Base-by-base conservation (phyloP, 2,329 filamentous ascomycete genomes). In the Fusarium sp. region DNA sequence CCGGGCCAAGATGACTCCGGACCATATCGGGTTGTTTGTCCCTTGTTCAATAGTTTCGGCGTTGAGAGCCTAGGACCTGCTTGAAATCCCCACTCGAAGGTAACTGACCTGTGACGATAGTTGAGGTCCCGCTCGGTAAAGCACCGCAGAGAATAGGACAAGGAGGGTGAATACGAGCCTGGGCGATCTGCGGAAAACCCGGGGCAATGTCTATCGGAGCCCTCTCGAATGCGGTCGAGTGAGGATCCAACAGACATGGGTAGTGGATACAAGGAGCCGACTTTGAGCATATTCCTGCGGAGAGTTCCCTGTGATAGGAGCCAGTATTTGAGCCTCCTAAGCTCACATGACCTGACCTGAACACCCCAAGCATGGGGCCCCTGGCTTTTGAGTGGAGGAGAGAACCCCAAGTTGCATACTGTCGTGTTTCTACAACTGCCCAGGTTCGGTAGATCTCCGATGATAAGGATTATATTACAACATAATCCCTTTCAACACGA, bases 1-100 rank as follows among this genome's bases (percentile, higher is more conserved):
- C 45, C 24, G 48, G 35, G 5, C 20, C n/a, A 57, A 52, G 39
- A 27, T 22, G 11, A 24, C 41, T 52, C 43, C 31, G 43, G 43
- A 62, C 31, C 43, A 37, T 33, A 13, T 29, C 31, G 43, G 59
- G 63, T 61, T 59, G 58, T 56, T 24, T 37, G 43, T 57, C 37
- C 56, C 52, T 60, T 48, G 57, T 65, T 60, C 59, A 58, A 64
- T 57, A n/a, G 59, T 58, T 57, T n/a, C 18, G 37, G 39, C 41
- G 37, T 63, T 50, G 62, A 67, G 45, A 60, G 22, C 62, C 54
- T 50, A 64, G 43, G 37, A 45, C 27, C 27, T 48, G 50, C 52
- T 64, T 24, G 54, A 64, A 27, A 56, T 33, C 59, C 58, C 63
- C 58, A 64, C 54, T n/a, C 24, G 54, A 20, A 61, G 24, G 22